A percentile compares a stretch with the other conserved stretches of the same genome.
These are phyloP conservation scores for Thuidium tamariscinum DNA, from an alignment of 225 moss, liverwort and hornwort genomes.

Conservation along the genomic window DNA sequence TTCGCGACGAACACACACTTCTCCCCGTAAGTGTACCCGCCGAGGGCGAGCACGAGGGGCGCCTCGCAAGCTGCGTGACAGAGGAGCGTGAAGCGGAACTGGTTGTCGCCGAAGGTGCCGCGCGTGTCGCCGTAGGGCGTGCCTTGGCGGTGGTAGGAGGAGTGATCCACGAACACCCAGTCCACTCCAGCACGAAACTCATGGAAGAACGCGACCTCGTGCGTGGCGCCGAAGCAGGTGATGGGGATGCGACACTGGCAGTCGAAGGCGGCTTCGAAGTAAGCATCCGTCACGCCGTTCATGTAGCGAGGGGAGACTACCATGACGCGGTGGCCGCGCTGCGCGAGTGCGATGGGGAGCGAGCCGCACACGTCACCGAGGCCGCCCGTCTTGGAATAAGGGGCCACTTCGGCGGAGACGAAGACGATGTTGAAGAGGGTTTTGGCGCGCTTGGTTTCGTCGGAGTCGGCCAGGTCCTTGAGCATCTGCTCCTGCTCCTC, in stretches of 20 bases:
- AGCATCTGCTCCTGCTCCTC: constrained; percentile 41
- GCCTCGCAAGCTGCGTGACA: constrained; percentile 98
- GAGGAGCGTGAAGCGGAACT: constrained; percentile 91
- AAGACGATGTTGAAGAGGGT: constrained; percentile 76
- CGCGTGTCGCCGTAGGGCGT: constrained; percentile 94
- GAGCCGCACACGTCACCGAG: constrained; percentile 92
- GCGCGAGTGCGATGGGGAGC: constrained; percentile 78
- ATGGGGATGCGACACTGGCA: constrained; percentile 76
- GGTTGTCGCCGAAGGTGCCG: constrained; percentile 91
- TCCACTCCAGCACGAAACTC: constrained; percentile 86
- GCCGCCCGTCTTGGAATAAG: constrained; percentile 92
- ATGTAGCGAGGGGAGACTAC: constrained; percentile 86
- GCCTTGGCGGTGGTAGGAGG: constrained; percentile 80
- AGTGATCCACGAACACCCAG: constrained; percentile 97
- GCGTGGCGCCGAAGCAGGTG: constrained; percentile 59
- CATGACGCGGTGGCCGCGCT: constrained; percentile 91
- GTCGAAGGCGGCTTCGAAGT: constrained; percentile 68
- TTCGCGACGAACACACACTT: constrained; percentile 85
- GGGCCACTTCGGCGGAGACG: constrained; percentile 84
- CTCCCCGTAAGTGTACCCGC: constrained; percentile 83
- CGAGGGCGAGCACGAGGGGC: constrained; percentile 71
- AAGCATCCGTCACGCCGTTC: constrained; percentile 60
- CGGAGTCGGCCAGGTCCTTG: constrained; percentile 25
- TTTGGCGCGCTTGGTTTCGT: constrained; percentile 47
- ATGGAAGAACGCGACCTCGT: constrained; percentile 90